phyloP scores from a whole-genome alignment of 345 rosid genomes.

The Euclidium syriacum region DNA sequence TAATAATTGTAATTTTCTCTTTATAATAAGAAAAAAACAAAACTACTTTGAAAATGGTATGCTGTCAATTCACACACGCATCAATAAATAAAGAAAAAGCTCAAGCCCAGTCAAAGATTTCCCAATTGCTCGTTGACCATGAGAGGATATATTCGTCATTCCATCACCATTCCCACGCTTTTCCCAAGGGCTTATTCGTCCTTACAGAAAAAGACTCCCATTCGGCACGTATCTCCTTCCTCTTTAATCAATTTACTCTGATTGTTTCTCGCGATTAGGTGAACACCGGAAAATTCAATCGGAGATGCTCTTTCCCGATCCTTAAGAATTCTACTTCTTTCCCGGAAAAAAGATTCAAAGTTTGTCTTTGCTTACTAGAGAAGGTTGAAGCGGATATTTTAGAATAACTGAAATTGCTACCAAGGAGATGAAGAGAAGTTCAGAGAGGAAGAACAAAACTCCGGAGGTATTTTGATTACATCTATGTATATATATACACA shows the following conservation, averaged over 20 bases:
- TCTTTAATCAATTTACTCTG: background rate
- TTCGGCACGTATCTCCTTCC: constrained; percentile 13
- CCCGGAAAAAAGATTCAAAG: background rate
- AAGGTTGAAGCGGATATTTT: background rate
- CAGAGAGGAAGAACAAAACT: background rate
- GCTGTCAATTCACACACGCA: constrained; percentile 25
- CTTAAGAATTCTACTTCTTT: background rate
- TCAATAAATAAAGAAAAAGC: background rate
- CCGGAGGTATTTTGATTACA: constrained; percentile 2
- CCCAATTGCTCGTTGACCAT: constrained; percentile 11
- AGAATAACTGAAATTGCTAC: background rate
- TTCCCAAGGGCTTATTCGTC: constrained; percentile 19
- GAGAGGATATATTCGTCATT: background rate
- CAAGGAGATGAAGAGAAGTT: background rate
- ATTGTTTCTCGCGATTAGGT: background rate
- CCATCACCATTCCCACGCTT: background rate
- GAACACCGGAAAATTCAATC: constrained; percentile 16
- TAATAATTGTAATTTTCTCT: too few relatives aligned
- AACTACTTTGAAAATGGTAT: constrained; percentile 6
- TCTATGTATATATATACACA: too few relatives aligned
- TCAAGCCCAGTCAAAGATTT: constrained; percentile 21
- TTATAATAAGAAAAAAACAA: background rate
- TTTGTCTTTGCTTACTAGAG: background rate
- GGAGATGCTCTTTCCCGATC: background rate
- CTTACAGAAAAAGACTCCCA: background rate